Evolutionary conservation across 345 rosid genomes (phyloP).

Genomic region (Zanthoxylum bungeanum): DNA sequence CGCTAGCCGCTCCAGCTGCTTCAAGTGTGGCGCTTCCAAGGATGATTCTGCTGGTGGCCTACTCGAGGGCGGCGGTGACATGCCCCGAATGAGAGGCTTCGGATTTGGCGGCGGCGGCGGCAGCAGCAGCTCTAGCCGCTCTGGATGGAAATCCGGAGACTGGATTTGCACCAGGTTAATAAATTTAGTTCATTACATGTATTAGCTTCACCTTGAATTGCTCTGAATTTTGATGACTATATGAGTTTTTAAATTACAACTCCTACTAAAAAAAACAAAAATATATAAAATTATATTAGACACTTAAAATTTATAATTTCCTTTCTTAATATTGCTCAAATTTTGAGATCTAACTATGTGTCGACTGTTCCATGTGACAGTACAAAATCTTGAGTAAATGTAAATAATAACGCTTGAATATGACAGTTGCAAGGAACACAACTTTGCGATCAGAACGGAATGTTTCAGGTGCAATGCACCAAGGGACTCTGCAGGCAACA

Average conservation of each 20-base stretch:
- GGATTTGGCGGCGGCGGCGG: slow-evolving; percentile 38
- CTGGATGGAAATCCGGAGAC: slow-evolving; percentile 82
- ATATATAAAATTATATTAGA: no score
- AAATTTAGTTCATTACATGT: no score
- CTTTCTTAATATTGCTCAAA: no score
- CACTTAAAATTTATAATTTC: no score
- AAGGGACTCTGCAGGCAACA: slow-evolving; percentile 43
- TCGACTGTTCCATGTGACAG: no score
- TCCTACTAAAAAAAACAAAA: no score
- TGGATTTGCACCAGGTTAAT: slow-evolving; percentile 86
- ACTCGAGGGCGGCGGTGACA: slow-evolving; percentile 22
- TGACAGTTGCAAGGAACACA: slow-evolving; percentile 81
- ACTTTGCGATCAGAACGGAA: slow-evolving; percentile 91
- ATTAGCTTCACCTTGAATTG: no score
- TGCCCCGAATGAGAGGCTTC: slow-evolving; percentile 36
- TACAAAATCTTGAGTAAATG: no score
- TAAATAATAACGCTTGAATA: not conserved
- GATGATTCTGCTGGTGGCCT: slow-evolving; percentile 31
- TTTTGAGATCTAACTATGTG: no score
- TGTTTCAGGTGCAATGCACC: slow-evolving; percentile 94
- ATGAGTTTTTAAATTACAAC: no score
- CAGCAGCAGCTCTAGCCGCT: slow-evolving; percentile 43
- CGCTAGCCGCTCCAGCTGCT: slow-evolving; percentile 72
- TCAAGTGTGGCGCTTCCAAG: slow-evolving; percentile 59
- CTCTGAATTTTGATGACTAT: no score